Evolutionary conservation across 495 filamentous ascomycete genomes (phyloP).

Genomic region (Penicillium antarcticum): DNA sequence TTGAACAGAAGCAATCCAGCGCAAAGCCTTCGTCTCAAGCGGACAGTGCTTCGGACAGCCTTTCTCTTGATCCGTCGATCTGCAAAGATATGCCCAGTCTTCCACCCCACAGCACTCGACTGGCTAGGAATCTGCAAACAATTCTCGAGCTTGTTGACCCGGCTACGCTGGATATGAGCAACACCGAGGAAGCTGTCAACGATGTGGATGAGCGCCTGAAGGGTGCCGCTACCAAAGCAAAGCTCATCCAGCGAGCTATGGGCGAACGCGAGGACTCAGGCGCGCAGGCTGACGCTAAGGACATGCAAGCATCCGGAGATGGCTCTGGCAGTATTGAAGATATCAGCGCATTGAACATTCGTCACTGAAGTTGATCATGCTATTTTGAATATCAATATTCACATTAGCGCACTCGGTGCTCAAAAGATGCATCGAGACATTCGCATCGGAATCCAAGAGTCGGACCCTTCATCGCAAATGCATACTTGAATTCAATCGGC

Average conservation of each 20-base stretch:
- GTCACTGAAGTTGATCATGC: conserved; percentile 35
- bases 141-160: conserved; percentile 76
- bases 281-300: conserved; percentile 23
- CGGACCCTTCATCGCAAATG: background rate
- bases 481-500: background rate
- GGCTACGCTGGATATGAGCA: conserved; percentile 69
- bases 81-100: conserved; percentile 46
- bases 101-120: conserved; percentile 52
- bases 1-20: conserved; percentile 27
- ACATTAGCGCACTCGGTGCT: background rate
- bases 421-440: background rate
- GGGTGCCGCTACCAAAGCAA: conserved; percentile 73
- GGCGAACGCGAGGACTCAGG: conserved; percentile 50
- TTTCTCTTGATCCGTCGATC: conserved; percentile 28
- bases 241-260: conserved; percentile 72
- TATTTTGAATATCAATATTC: background rate
- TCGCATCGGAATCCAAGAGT: background rate
- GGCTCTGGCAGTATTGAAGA: conserved; percentile 55
- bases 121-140: conserved; percentile 67
- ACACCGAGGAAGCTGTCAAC: conserved; percentile 78
- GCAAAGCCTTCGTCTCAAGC: conserved; percentile 9
- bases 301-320: conserved; percentile 30
- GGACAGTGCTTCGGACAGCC: conserved; percentile 6
- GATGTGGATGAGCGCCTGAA: conserved; percentile 84
- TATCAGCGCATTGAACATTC: conserved; percentile 43